Percentiles rank a stretch among this genome's conserved stretches.
These are phyloP conservation scores for Leccinellum luteum DNA, from an alignment of 768 basidiomycete species.

Conservation along the genomic window DNA sequence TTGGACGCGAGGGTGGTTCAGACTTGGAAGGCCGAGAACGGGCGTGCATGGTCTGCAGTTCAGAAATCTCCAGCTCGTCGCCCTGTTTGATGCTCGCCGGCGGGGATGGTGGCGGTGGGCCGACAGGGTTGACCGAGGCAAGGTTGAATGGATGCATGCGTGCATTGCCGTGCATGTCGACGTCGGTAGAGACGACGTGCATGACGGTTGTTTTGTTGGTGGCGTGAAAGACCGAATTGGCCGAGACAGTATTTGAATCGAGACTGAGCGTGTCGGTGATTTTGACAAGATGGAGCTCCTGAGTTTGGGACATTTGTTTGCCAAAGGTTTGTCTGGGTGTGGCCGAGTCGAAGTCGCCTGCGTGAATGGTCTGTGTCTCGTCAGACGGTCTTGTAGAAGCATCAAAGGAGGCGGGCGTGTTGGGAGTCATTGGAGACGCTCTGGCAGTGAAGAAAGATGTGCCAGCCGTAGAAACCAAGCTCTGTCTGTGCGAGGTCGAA, in stretches of 20 bases:
- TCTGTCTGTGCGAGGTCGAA: conserved; percentile 17
- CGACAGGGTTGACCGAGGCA: conserved; percentile 21
- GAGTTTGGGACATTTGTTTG: conserved; percentile 28
- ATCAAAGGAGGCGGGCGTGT: conserved; percentile 22
- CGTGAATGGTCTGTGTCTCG: conserved; percentile 28
- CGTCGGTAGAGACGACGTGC: conserved; percentile 29
- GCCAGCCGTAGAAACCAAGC: conserved; percentile 25
- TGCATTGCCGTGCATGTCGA: conserved; percentile 10
- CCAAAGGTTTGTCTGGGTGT: conserved; percentile 36
- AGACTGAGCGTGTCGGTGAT: conserved; percentile 50
- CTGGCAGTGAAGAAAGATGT: conserved; percentile 28
- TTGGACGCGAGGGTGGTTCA: conserved; percentile 21
- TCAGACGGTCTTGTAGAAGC: conserved; percentile 33
- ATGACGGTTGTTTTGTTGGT: conserved; percentile 35
- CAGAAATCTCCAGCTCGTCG: conserved; percentile 12
- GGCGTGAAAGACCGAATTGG: conserved; percentile 33
- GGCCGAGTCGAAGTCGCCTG: conserved; percentile 15
- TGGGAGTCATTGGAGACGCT: conserved; percentile 23
- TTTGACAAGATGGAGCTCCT: conserved; percentile 55
- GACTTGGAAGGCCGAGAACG: conserved; percentile 22
- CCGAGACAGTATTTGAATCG: conserved; percentile 36
- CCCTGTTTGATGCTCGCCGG: conserved; percentile 39
- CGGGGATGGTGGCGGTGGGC: conserved; percentile 60
- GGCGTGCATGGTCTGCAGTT: conserved; percentile 30
- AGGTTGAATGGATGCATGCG: neutral